Percentiles rank a stretch among this genome's conserved stretches.
Evolutionary conservation across 441 rosid species (phyloP).

Genomic region (Oxalis stricta): DNA sequence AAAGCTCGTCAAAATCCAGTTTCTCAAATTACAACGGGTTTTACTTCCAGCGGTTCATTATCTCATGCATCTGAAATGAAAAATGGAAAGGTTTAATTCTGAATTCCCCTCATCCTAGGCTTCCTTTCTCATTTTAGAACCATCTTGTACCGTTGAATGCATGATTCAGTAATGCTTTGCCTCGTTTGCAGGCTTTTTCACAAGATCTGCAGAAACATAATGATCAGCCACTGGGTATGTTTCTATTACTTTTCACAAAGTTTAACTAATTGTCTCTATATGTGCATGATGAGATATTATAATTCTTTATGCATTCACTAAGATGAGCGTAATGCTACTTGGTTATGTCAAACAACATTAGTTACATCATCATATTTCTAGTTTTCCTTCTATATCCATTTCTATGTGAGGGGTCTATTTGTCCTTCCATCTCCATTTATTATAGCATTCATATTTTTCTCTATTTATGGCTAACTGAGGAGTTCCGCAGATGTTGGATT

Average conservation of each 20-base stretch:
- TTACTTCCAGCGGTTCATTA: constrained; percentile 23
- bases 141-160: neutral
- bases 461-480: constrained; percentile 12
- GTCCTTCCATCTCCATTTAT: too few relatives aligned
- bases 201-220: constrained; percentile 35
- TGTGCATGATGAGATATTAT: too few relatives aligned
- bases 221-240: too few relatives aligned
- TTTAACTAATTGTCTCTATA: too few relatives aligned
- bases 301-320: too few relatives aligned
- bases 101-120: neutral
- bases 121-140: constrained; percentile 1
- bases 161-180: constrained; percentile 11
- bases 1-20: constrained; percentile 25
- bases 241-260: too few relatives aligned
- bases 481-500: constrained; percentile 42
- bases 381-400: too few relatives aligned
- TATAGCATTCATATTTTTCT: too few relatives aligned
- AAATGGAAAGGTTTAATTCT: constrained; percentile 48
- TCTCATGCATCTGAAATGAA: constrained; percentile 32
- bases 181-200: constrained; percentile 38
- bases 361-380: too few relatives aligned
- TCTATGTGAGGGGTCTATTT: too few relatives aligned
- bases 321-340: too few relatives aligned
- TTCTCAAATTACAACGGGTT: constrained; percentile 19
- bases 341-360: too few relatives aligned